Base-by-base conservation (phyloP, 176 grass and related monocot genomes). In the Triticum dicoccoides region DNA sequence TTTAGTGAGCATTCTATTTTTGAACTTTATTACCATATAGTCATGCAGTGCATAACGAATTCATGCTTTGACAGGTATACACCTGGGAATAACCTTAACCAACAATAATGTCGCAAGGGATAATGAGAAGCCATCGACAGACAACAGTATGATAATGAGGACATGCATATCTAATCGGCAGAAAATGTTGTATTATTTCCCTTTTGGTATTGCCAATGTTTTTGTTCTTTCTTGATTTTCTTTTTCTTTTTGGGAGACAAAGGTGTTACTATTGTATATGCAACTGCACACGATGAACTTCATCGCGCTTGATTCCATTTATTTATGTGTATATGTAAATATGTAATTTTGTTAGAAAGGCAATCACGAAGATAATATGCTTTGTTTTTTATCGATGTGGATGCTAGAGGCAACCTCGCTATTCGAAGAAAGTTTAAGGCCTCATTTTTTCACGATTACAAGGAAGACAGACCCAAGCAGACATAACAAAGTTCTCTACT, bases 21-120 rank as follows among this genome's bases (percentile, higher is more conserved):
- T 24, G 24, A 24, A 24, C 24, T 24, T 24, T 24, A 24, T 24
- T 24, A 24, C 24, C 24, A 24, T 24, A 24, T 24, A 24, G 24
- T 24, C 24, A 24, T 24, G 24, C 24, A 24, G 0, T 24, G 24
- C 24, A 27, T 87, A 58, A 67, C 15, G 21, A 29, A 61, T n/a
- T 59, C 56, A 13, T 83, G 1, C 49, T 65, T 88, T 65, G 44
- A 61, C 69, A 97, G 95, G 86, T 81, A 86, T 54, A 88, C 83
- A 12, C 91, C 91, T 35, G 85, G 89, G 80, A 95, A 92, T 73
- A 86, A 83, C 49, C 72, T 91, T 65, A 77, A 76, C 58, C 88
- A 82, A 76, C 27, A 83, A 12, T 33, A 25, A 25, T 20, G 35
- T 14, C 35, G 29, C 61, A 24, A 61, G 42, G 47, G 49, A 41